Evolutionary conservation across 352 stramenopile genomes (phyloP), one percentile per base, ranked within the genome.

Genomic region (Thalassiosira hispida): DNA sequence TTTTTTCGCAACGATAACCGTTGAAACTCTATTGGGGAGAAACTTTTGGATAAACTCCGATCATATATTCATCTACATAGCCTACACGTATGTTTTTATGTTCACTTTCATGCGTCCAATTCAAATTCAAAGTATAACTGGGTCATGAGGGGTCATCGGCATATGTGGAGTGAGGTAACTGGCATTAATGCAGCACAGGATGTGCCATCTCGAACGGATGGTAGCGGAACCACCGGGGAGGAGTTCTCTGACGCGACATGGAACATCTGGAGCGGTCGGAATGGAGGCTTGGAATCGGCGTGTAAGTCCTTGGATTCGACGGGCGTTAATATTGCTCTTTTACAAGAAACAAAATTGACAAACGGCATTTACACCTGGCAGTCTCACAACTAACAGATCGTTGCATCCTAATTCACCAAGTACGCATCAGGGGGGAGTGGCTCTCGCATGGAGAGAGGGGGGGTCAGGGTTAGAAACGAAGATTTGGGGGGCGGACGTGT

Each of bases 211-310:
- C 16, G 6, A 33, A 57, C 49, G 20, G 49, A 57, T 29, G 49
- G n/a, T 57, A 57, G 49, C 20, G 22, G 49, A 20, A 57, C 49
- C 16, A n/a, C n/a, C n/a, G n/a, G n/a, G n/a, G n/a, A n/a, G n/a
- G n/a, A n/a, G n/a, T 20, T 51, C 22, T 27, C 23, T 31, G 16
- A 31, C 22, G 49, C 18, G 14, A 42, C 22, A 1, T 67, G 20
- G 38, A 67, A 67, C 59, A 56, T 67, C 38, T 40, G 40, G 0
- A 35, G 33, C n/a, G 55, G 55, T 4, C 14, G 55, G 55, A 64
- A 51, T 12, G 55, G 55, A 9, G 55, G 55, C 31, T 51, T 64
- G 31, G 31, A 67, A 18, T 25, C n/a, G 2, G 35, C 40, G 1
- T 12, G 11, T 0, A 25, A 40, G 59, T 38, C 23, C 2, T 9